Evolutionary conservation across 371 early-diverging fungal species (phyloP), one percentile per base, ranked within the genome.

Genomic region (Saksenaea vasiformis): DNA sequence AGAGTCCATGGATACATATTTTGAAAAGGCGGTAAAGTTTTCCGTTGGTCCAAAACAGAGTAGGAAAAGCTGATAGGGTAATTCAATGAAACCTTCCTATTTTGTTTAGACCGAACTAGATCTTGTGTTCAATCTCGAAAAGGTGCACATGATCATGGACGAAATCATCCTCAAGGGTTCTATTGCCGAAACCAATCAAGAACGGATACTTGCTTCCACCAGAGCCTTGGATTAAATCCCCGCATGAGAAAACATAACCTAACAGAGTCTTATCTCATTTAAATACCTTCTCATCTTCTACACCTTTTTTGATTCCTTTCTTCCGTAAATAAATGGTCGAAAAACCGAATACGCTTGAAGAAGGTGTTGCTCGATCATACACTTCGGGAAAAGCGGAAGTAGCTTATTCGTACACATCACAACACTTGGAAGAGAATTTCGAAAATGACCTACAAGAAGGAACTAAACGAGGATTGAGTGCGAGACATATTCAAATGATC

Each of bases 401-500:
- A 10, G 22, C 51, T 22, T 47, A 47, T 22, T 47, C 51, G 24
- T 47, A 47, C 11, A 47, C 51, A 22, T 47, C 51, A 7, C n/a
- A 22, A 47, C 51, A 47, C 22, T 57, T 36, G 19, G 58, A 57
- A 57, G 39, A 57, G 36, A 36, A 4, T 47, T 9, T 47, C 22
- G 51, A 47, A 47, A 47, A 14, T 5, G 38, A 37, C 38, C 11
- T 61, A 24, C 61, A 61, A 36, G 43, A 60, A 3, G 67, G 61
- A 0, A 61, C 65, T 14, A 78, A 88, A 68, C 85, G 90, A 34
- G 74, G 76, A 65, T 79, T 91, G 57, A 78, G 77, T 47, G 82
- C 86, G 31, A 79, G 91, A 26, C 91, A 91, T 65, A 81, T 91
- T 72, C 78, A 85, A 58, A 92, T 92, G 92, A 91, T 92, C 64